These are phyloP conservation scores for Candida jianshihensis DNA, from an alignment of 805 yeast species.

Conservation along the genomic window DNA sequence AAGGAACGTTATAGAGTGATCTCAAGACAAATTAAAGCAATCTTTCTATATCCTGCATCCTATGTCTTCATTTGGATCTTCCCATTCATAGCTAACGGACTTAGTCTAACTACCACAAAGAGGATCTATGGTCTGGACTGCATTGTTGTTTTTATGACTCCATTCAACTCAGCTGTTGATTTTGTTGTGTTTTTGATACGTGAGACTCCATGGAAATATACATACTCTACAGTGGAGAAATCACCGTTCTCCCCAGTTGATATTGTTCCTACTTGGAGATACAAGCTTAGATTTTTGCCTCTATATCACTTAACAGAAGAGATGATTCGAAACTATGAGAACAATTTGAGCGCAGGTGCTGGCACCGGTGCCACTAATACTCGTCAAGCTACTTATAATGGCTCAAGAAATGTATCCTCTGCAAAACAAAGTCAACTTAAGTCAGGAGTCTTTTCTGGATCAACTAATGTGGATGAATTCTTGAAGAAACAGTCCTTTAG, in stretches of 20 bases:
- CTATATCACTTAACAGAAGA: conserved; percentile 36
- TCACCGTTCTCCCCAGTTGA: conserved; percentile 18
- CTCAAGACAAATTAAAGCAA: conserved; percentile 69
- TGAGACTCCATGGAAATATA: conserved; percentile 71
- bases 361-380: too few species aligned
- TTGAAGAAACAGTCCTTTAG: too few species aligned
- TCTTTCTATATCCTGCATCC: conserved; percentile 80
- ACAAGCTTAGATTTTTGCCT: conserved; percentile 34
- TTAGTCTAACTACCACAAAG: conserved; percentile 44
- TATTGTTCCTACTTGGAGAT: conserved; percentile 33
- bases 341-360: conserved; percentile 5
- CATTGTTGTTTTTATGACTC: conserved; percentile 70
- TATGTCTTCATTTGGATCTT: conserved; percentile 77
- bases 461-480: too few species aligned
- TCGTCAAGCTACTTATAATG: too few species aligned
- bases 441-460: too few species aligned
- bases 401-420: too few species aligned
- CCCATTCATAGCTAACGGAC: conserved; percentile 62
- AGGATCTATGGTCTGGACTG: conserved; percentile 58
- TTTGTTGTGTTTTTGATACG: conserved; percentile 66
- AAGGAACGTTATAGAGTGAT: conserved; percentile 58
- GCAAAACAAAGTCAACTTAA: too few species aligned
- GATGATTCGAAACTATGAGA: conserved; percentile 2
- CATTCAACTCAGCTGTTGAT: conserved; percentile 75
- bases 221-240: conserved; percentile 23